Percentiles rank a stretch among this genome's conserved stretches.
Evolutionary conservation across 169 alveolate genomes (phyloP).

Genomic region (Plasmodium inui): DNA sequence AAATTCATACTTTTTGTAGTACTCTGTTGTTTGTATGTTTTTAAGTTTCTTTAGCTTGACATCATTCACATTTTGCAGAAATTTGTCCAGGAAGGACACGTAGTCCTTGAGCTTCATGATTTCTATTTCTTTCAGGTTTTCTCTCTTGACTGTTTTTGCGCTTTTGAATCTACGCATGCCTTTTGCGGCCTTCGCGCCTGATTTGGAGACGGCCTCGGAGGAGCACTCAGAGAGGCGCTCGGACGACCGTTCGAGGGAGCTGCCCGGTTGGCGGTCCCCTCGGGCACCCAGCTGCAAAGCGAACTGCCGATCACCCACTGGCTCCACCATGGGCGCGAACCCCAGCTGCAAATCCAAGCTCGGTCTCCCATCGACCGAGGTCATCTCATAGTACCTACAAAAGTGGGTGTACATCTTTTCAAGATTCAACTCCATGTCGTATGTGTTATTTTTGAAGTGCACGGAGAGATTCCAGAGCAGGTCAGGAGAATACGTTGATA

Average conservation of each 20-base stretch:
- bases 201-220: not conserved
- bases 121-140: slow-evolving; percentile 42
- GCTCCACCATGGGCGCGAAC: not conserved
- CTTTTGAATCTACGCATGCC: not conserved
- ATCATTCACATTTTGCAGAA: slow-evolving; percentile 51
- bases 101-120: slow-evolving; percentile 43
- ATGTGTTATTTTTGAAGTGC: slow-evolving; percentile 33
- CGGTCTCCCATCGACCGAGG: not conserved
- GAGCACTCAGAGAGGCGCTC: not conserved
- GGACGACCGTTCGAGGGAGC: not conserved
- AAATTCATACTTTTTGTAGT: slow-evolving; percentile 32
- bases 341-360: not conserved
- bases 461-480: slow-evolving; percentile 45
- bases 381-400: not conserved
- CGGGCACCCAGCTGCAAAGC: not conserved
- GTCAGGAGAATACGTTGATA: slow-evolving; percentile 57
- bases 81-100: slow-evolving; percentile 52
- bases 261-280: not conserved
- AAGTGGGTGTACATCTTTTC: slow-evolving; percentile 21
- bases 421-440: slow-evolving; percentile 11
- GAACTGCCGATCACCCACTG: not conserved
- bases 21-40: not conserved
- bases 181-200: not conserved
- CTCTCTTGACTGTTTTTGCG: not conserved
- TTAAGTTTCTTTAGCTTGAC: slow-evolving; percentile 40